Conservation (phyloP, 1,284 basidiomycete species). For the Ganoderma boninense region DNA sequence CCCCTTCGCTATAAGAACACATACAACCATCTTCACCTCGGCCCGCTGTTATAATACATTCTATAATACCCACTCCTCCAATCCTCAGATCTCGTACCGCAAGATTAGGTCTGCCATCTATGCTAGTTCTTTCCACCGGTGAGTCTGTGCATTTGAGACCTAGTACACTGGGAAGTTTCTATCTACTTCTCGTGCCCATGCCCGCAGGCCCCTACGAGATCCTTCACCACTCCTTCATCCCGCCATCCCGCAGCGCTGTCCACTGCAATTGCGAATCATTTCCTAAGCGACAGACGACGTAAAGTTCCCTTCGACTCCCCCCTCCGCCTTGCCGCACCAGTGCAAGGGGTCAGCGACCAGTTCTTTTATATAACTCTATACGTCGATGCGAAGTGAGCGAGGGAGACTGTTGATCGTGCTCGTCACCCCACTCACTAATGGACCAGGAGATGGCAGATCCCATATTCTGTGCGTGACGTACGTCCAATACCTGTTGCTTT, state of each 20-base stretch:
- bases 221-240: constrained; percentile 56
- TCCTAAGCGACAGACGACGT: constrained; percentile 86
- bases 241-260: constrained; percentile 65
- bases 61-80: constrained; percentile 18
- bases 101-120: neutral
- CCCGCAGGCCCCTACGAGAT: constrained; percentile 84
- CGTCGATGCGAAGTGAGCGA: neutral
- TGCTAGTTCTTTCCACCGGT: neutral
- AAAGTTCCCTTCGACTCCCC: constrained; percentile 37
- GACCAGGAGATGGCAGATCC: constrained; percentile 88
- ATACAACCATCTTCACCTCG: neutral
- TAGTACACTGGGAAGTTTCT: constrained; percentile 82
- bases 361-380: constrained; percentile 66
- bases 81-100: neutral
- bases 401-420: neutral
- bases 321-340: neutral
- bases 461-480: constrained; percentile 85
- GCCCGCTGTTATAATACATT: constrained; percentile 18
- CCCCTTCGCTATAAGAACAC: constrained; percentile 14
- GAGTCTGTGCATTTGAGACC: constrained; percentile 25
- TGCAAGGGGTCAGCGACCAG: constrained; percentile 65
- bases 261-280: constrained; percentile 93
- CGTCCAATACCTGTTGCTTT: constrained; percentile 77
- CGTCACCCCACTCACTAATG: constrained; percentile 78
- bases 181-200: constrained; percentile 82